These are phyloP conservation scores for Alternaria consortialis DNA, from an alignment of 2,329 filamentous ascomycete species.

Conservation along the genomic window DNA sequence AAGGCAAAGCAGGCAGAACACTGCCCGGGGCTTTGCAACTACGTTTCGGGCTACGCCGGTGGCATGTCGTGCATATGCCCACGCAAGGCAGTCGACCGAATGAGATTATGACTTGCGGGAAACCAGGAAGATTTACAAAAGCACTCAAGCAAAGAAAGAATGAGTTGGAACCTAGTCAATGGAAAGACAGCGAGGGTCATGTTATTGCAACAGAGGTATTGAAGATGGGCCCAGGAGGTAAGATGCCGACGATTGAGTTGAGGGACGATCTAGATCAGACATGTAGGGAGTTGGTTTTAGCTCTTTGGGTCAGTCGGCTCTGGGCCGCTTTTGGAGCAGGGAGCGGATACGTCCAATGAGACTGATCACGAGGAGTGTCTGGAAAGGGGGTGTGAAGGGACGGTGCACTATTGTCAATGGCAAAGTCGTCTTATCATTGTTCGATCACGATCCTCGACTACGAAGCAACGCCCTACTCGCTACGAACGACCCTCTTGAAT, in stretches of 20 bases:
- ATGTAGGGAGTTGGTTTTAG: constrained; percentile 36
- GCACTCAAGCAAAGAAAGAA: constrained; percentile 24
- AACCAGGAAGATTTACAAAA: constrained; percentile 22
- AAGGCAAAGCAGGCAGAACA: constrained; percentile 22
- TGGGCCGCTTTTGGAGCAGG: constrained; percentile 38
- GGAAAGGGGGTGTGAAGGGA: neutral
- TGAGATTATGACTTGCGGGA: constrained; percentile 35
- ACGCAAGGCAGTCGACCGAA: constrained; percentile 16
- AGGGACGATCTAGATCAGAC: constrained; percentile 29
- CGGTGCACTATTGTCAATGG: neutral
- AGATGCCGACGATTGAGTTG: constrained; percentile 36
- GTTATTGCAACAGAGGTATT: constrained; percentile 35
- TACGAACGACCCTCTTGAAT: constrained; percentile 37
- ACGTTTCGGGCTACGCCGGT: constrained; percentile 27
- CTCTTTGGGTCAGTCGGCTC: constrained; percentile 34
- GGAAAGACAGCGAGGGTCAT: constrained; percentile 33
- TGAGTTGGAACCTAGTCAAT: constrained; percentile 27
- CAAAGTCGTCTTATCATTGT: neutral
- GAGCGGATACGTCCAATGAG: constrained; percentile 5
- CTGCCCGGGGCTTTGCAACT: constrained; percentile 31
- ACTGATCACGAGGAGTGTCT: neutral
- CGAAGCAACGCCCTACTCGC: constrained; percentile 8
- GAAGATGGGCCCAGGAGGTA: constrained; percentile 21
- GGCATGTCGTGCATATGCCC: constrained; percentile 31
- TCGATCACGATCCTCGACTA: neutral